phyloP scores from a whole-genome alignment of 2,329 filamentous ascomycete species.

The Orbilia javanica region DNA sequence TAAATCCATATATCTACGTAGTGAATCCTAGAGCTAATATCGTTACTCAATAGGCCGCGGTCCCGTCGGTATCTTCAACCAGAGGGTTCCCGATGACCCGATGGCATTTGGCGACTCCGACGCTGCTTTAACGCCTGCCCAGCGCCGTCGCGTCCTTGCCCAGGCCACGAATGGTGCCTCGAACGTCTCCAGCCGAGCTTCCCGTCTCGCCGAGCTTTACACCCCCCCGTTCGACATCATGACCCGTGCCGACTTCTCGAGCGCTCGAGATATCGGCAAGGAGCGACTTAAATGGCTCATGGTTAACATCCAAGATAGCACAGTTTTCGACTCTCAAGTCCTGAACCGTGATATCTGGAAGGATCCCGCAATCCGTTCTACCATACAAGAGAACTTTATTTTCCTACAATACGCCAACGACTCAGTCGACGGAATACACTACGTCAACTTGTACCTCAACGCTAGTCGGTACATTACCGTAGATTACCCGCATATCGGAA shows the following conservation, averaged over 20 bases:
- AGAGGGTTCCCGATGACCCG: constrained; percentile 69
- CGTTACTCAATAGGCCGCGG: constrained; percentile 19
- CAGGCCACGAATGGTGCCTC: constrained; percentile 76
- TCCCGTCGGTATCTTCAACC: constrained; percentile 75
- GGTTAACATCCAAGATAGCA: constrained; percentile 93
- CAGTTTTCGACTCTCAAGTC: constrained; percentile 92
- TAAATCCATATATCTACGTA: neutral
- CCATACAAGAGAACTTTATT: constrained; percentile 90
- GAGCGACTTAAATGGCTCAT: constrained; percentile 92
- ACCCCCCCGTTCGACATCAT: constrained; percentile 93
- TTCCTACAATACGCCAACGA: constrained; percentile 95
- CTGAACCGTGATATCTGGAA: constrained; percentile 98
- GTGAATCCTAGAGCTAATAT: neutral
- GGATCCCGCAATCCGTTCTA: constrained; percentile 80
- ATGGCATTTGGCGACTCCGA: constrained; percentile 70
- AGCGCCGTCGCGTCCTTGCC: constrained; percentile 69
- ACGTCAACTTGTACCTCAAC: constrained; percentile 82
- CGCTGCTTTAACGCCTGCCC: constrained; percentile 62
- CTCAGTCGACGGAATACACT: constrained; percentile 81
- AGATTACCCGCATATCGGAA: constrained; percentile 92
- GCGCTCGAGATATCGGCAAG: constrained; percentile 85
- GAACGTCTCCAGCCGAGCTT: constrained; percentile 77
- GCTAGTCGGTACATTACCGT: constrained; percentile 72
- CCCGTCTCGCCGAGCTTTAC: constrained; percentile 88
- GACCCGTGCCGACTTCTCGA: constrained; percentile 81